These are phyloP conservation scores for Favolaschia claudopus DNA, from an alignment of 768 basidiomycete genomes.

Conservation along the genomic window DNA sequence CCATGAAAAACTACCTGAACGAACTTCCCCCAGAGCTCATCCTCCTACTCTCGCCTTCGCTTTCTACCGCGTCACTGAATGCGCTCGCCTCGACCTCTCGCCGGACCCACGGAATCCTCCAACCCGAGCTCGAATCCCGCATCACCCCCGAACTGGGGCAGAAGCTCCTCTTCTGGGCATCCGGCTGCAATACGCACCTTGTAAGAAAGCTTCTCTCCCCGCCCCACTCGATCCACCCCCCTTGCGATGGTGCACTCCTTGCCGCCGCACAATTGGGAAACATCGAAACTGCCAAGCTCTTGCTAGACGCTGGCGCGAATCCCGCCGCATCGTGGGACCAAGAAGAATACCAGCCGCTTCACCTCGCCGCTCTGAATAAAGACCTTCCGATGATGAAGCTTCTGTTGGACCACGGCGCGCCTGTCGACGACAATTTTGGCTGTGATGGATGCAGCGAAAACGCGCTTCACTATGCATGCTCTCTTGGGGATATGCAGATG, in stretches of 20 bases:
- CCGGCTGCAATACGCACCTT: not conserved
- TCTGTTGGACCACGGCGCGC: conserved; percentile 9
- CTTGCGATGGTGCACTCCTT: not conserved
- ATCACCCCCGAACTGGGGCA: not conserved
- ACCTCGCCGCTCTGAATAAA: not conserved
- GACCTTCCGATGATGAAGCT: conserved; percentile 4
- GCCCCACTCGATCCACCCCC: not conserved
- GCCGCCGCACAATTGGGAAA: not conserved
- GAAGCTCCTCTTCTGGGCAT: not conserved
- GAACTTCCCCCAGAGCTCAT: not conserved
- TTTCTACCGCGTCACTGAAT: not conserved
- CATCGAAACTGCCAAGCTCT: not conserved
- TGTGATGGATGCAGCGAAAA: not conserved
- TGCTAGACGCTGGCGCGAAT: not conserved
- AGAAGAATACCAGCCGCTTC: not conserved
- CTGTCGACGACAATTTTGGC: not conserved
- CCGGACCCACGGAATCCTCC: not conserved
- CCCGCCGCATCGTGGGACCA: not conserved
- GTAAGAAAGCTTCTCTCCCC: not conserved
- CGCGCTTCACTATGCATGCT: not conserved
- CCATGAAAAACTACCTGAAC: not conserved
- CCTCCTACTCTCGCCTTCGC: not conserved
- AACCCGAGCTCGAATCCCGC: not conserved
- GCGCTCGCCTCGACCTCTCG: not conserved
- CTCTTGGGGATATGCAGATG: not conserved